Percentiles rank a stretch among this genome's conserved stretches.
Conservation (phyloP, 139 green algal genomes). For the Micractinium sp. region DNA sequence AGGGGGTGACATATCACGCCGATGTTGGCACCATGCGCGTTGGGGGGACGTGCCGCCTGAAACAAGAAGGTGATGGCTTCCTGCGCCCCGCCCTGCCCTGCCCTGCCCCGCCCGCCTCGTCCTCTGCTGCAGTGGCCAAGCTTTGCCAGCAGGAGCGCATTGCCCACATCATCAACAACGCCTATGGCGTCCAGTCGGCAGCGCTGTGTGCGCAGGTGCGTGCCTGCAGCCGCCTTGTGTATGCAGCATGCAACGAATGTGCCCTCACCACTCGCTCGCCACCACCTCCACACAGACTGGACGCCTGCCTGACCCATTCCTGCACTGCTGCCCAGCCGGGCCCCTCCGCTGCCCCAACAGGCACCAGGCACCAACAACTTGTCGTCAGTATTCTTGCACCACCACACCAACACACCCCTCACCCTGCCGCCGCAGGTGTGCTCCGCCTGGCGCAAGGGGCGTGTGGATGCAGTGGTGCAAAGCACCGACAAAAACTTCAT, state of each 20-base stretch:
- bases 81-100: background rate
- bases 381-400: background rate
- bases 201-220: slow-evolving; percentile 35
- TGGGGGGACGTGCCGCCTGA: too few species aligned
- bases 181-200: slow-evolving; percentile 92
- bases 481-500: slow-evolving; percentile 98
- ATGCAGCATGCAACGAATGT: background rate
- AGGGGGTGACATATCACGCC: background rate
- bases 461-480: slow-evolving; percentile 94
- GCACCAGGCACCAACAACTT: background rate
- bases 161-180: slow-evolving; percentile 97
- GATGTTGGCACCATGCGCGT: too few species aligned
- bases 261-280: background rate
- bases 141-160: slow-evolving; percentile 74
- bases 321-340: background rate
- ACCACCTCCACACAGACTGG: background rate
- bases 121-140: slow-evolving; percentile 61
- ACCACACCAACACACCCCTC: background rate
- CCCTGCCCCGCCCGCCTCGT: too few species aligned
- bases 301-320: too few species aligned
- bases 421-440: slow-evolving; percentile 34
- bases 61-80: too few species aligned
- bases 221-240: background rate
- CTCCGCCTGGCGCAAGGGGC: slow-evolving; percentile 65
- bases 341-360: background rate